Percentiles rank a stretch among this genome's conserved stretches.
Conservation (phyloP, 345 rosid species). For the Cardamine resedifolia region DNA sequence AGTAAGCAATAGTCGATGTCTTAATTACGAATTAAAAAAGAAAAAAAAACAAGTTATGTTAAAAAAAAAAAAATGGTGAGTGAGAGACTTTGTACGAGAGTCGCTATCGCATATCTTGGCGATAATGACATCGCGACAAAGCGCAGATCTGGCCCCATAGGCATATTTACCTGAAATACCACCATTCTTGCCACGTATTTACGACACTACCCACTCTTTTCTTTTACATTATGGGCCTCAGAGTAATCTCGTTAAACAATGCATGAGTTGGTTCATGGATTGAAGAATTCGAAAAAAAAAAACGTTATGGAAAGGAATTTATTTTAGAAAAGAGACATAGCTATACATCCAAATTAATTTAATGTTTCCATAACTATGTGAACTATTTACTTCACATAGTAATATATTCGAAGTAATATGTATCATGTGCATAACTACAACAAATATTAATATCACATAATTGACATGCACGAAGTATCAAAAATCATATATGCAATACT, state of each 20-base stretch:
- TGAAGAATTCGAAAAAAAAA: too few species aligned
- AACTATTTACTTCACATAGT: too few species aligned
- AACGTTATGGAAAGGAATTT: too few species aligned
- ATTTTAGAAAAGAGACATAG: too few species aligned
- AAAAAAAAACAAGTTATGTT: background rate
- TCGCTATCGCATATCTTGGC: slow-evolving; percentile 61
- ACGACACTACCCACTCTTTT: background rate
- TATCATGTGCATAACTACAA: too few species aligned
- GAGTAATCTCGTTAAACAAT: background rate
- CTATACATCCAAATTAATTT: too few species aligned
- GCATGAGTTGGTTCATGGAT: background rate
- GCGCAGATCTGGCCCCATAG: slow-evolving; percentile 54
- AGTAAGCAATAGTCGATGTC: background rate
- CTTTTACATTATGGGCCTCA: background rate
- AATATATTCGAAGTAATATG: too few species aligned
- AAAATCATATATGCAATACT: too few species aligned
- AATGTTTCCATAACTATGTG: too few species aligned
- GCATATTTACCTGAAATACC: slow-evolving; percentile 37
- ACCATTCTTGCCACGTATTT: background rate
- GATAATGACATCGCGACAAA: slow-evolving; percentile 59
- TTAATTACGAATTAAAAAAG: background rate
- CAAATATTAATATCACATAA: too few species aligned
- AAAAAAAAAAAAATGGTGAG: background rate
- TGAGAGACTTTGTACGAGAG: slow-evolving; percentile 9
- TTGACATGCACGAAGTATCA: too few species aligned